Base-by-base conservation (phyloP, 768 basidiomycete species). In the Podaxis sp. region DNA sequence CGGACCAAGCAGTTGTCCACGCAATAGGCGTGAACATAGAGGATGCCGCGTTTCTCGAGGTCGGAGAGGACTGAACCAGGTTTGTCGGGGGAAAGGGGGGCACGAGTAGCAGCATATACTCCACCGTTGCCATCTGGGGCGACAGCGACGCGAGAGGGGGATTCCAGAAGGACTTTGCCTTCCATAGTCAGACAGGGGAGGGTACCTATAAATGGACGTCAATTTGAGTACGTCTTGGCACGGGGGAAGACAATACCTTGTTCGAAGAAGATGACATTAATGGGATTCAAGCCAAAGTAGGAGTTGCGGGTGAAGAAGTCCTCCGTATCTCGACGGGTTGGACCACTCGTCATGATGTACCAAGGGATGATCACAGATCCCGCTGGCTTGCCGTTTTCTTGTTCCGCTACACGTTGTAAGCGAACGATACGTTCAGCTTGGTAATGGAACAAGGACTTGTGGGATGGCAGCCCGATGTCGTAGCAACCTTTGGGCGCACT, bases 321-420 rank as follows among this genome's bases (percentile, higher is more conserved):
- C 74, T 93, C 91, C 24, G 97, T 99, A 38, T 89, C 91, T 44
- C 76, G 80, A 66, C 95, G 86, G 38, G 97, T 99, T 41, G 96
- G 97, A 24, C 96, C 96, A 71, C 93, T 95, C 61, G 96, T 99
- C 97, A 99, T 99, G 70, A 99, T 87, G 78, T 98, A 99, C 97
- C 97, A 99, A 40, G 93, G 93, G 61, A 99, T 86, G 57, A 85
- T 74, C 58, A 93, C 91, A 0, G 85, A 84, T 54, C 84, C 86
- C 17, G 76, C 72, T 15, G 83, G 75, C 69, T 87, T 87, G 41
- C 75, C 72, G 54, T 69, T 72, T 64, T 84, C 78, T 40, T 81
- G 72, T 72, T 86, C 88, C 0, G 94, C 95, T 57, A 96, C 73
- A 36, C 78, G 78, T 75, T 96, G 92, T 60, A 99, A 77, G 62